A percentile compares a stretch with the other conserved stretches of the same genome.
Evolutionary conservation across 2,329 filamentous ascomycete species (phyloP).

Genomic region (Beauveria pseudobassiana): DNA sequence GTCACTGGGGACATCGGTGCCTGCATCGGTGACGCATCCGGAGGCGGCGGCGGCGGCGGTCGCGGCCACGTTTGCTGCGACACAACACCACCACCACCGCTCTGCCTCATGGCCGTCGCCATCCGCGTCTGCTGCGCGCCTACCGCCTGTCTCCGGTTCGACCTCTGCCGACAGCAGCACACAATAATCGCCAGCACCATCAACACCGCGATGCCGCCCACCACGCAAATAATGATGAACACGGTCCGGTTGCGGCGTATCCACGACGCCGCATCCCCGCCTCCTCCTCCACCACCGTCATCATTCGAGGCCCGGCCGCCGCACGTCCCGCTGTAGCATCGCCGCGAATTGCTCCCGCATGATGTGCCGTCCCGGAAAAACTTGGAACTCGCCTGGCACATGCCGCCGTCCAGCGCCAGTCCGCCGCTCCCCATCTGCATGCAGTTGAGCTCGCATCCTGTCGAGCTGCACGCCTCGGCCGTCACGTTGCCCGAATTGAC

Average conservation of each 20-base stretch:
- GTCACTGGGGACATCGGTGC: background rate
- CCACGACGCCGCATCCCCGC: background rate
- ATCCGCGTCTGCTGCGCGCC: conserved; percentile 5
- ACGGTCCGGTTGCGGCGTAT: background rate
- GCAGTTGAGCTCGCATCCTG: conserved; percentile 14
- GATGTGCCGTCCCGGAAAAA: conserved; percentile 81
- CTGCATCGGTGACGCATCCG: background rate
- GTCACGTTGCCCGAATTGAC: conserved; percentile 62
- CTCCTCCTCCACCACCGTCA: background rate
- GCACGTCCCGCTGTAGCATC: conserved; percentile 56
- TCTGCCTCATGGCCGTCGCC: conserved; percentile 7
- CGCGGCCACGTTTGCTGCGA: background rate
- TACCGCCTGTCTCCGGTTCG: background rate
- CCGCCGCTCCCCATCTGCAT: background rate
- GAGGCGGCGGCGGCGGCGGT: background rate
- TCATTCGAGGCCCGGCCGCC: background rate
- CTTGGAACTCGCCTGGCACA: conserved; percentile 34
- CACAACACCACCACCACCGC: background rate
- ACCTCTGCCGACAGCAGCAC: background rate
- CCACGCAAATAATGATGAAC: conserved; percentile 11
- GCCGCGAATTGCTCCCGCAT: conserved; percentile 61
- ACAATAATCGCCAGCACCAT: background rate
- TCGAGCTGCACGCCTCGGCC: conserved; percentile 50
- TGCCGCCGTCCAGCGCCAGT: background rate
- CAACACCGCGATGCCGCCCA: conserved; percentile 6